These are phyloP conservation scores for Panicum hallii DNA, from an alignment of 202 grass and related monocot species.

Conservation along the genomic window DNA sequence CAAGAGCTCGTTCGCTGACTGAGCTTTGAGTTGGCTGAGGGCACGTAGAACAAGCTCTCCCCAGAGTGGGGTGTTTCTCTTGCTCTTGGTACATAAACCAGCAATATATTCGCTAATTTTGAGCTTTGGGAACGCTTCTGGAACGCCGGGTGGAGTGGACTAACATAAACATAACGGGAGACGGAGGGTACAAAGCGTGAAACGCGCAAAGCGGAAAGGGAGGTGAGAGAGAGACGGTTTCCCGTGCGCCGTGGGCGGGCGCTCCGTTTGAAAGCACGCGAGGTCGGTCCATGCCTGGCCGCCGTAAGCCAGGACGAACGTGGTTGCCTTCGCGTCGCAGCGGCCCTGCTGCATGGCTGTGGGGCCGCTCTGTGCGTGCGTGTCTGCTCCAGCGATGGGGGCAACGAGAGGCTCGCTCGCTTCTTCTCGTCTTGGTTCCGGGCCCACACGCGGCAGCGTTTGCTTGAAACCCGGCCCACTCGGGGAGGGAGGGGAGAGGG, in stretches of 20 bases:
- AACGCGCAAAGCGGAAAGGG: not conserved
- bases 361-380: no score
- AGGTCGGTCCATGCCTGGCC: not conserved
- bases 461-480: conserved; percentile 5
- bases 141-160: not conserved
- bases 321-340: not conserved
- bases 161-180: not conserved
- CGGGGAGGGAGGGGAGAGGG: not conserved
- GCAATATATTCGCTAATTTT: not conserved
- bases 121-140: not conserved
- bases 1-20: no score
- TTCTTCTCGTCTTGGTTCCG: no score
- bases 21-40: not conserved
- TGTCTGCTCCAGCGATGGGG: no score
- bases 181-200: not conserved
- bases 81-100: not conserved
- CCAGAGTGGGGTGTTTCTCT: not conserved
- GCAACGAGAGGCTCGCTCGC: no score
- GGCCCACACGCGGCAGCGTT: not conserved
- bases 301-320: not conserved
- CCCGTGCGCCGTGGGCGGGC: not conserved
- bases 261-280: conserved; percentile 21
- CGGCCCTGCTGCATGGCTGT: no score
- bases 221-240: not conserved
- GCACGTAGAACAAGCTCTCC: not conserved